Percentiles rank a stretch among this genome's conserved stretches.
phyloP scores from a whole-genome alignment of 1,284 basidiomycete genomes.

The Flammula alnicola region DNA sequence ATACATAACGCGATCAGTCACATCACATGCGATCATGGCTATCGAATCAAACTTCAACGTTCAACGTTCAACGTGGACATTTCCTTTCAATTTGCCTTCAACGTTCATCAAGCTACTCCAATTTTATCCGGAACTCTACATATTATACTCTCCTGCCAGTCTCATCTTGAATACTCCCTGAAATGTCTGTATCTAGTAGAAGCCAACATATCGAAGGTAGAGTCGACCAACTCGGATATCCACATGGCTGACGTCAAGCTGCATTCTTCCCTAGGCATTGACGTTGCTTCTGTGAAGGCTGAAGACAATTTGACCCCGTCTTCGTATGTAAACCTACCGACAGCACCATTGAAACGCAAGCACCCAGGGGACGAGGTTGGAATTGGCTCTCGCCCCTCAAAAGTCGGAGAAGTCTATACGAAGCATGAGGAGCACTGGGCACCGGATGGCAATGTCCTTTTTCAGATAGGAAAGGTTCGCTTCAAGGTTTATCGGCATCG shows the following conservation, averaged over 20 bases:
- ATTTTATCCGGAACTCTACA: too few species aligned
- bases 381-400: not conserved
- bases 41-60: not conserved
- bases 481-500: slow-evolving; percentile 44
- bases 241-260: too few species aligned
- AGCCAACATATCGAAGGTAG: too few species aligned
- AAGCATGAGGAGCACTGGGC: slow-evolving; percentile 36
- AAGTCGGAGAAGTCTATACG: not conserved
- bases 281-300: too few species aligned
- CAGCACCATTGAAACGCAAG: not conserved
- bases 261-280: too few species aligned
- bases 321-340: too few species aligned
- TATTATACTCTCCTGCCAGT: too few species aligned
- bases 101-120: not conserved
- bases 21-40: slow-evolving; percentile 4
- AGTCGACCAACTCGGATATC: too few species aligned
- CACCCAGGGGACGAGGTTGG: not conserved
- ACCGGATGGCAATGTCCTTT: slow-evolving; percentile 40
- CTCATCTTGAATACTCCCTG: too few species aligned
- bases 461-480: slow-evolving; percentile 34
- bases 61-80: not conserved
- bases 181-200: too few species aligned
- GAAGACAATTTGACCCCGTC: too few species aligned
- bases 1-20: slow-evolving; percentile 4
- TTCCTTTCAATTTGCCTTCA: not conserved